Conservation (phyloP, 2,329 filamentous ascomycete species). For the Hymenoscyphus repandus region DNA sequence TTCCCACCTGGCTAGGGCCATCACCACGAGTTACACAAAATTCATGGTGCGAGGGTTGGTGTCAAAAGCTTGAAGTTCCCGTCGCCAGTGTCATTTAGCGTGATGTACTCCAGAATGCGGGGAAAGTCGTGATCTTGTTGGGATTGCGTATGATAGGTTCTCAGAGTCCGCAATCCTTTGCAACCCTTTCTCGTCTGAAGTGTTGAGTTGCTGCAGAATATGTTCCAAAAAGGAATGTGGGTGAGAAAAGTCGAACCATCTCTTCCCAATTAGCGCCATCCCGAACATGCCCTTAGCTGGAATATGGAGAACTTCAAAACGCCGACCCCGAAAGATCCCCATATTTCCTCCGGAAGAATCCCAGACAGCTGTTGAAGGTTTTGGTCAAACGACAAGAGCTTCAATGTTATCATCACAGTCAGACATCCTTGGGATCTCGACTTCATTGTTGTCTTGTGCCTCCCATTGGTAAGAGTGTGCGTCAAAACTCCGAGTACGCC, state of each 20-base stretch:
- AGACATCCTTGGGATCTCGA: too few species aligned
- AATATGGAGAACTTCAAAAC: too few species aligned
- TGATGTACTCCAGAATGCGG: constrained; percentile 6
- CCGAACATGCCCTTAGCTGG: too few species aligned
- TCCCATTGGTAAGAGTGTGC: too few species aligned
- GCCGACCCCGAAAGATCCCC: neutral
- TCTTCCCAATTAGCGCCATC: too few species aligned
- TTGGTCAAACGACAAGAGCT: neutral
- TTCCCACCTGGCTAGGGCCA: too few species aligned
- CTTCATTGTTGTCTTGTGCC: too few species aligned
- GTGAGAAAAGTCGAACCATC: too few species aligned
- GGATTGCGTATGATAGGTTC: neutral
- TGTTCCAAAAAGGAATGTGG: too few species aligned
- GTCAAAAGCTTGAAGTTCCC: neutral
- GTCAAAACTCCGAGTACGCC: too few species aligned
- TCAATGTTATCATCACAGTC: too few species aligned
- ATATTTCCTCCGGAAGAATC: neutral
- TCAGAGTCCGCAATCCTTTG: neutral
- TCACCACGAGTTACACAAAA: neutral
- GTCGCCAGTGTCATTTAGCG: constrained; percentile 1
- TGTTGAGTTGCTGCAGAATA: too few species aligned
- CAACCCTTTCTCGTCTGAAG: neutral
- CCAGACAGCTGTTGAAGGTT: neutral
- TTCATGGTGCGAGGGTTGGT: neutral
- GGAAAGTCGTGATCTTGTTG: constrained; percentile 1